Percentiles rank a stretch among this genome's conserved stretches.
Evolutionary conservation across 306 rosid genomes (phyloP).

Genomic region (Castanea crenata): DNA sequence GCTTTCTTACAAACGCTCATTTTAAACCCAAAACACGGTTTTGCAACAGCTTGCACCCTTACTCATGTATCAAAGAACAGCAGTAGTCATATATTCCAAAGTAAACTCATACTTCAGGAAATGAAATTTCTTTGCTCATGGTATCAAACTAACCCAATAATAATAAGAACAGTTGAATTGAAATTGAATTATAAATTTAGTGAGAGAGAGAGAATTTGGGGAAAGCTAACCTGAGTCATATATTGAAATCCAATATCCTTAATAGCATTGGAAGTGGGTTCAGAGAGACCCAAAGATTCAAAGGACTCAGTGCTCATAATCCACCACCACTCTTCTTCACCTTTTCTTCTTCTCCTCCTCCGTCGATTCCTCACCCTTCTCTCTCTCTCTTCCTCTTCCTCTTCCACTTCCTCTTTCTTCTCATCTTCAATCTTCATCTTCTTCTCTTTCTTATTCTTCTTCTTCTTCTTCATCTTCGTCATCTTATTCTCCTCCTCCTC

Average conservation of each 20-base stretch:
- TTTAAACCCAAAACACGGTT: too few species aligned
- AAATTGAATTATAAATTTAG: too few species aligned
- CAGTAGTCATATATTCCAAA: too few species aligned
- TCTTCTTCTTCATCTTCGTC: too few species aligned
- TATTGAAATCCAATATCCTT: conserved; percentile 51
- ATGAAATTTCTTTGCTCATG: too few species aligned
- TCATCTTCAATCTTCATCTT: conserved; percentile 11
- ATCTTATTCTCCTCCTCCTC: background rate
- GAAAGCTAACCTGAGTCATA: conserved; percentile 63
- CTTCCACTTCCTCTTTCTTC: conserved; percentile 1
- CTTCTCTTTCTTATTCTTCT: conserved; percentile 4
- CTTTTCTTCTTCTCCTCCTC: conserved; percentile 19
- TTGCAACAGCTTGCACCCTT: too few species aligned
- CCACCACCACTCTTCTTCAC: conserved; percentile 24
- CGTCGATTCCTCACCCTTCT: conserved; percentile 14
- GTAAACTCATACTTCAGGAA: too few species aligned
- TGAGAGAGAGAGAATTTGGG: too few species aligned
- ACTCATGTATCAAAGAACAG: too few species aligned
- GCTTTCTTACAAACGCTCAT: too few species aligned
- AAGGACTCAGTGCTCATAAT: conserved; percentile 64
- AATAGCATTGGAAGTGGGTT: conserved; percentile 59
- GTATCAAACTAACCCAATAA: too few species aligned
- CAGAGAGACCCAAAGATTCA: conserved; percentile 56
- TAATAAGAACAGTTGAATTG: too few species aligned
- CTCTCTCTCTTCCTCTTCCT: background rate